Evolutionary conservation across 2,329 filamentous ascomycete genomes (phyloP), one percentile per base, ranked within the genome.

Genomic region (Paecilomyces dactylethromorphus): DNA sequence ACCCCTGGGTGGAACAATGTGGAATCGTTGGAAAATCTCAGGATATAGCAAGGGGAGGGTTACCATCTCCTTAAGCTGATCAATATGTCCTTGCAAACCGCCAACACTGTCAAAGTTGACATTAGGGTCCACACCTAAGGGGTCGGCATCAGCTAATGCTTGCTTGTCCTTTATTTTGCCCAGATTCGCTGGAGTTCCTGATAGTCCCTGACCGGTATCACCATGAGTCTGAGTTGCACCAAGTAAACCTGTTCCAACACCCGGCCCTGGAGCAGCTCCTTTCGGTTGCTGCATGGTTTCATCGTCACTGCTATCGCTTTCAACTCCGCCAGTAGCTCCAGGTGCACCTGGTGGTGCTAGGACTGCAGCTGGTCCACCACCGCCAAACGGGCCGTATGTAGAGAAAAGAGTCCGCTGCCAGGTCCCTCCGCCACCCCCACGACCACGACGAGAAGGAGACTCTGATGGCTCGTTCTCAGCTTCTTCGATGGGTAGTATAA

Each of bases 41-140:
- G 94, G 94, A 69, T 99, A 99, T 5, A 97, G 83, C 21, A 99
- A 79, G 1, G 94, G 94, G 61, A 99, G 82, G 64, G 93, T 90
- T 18, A 99, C 93, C 94, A 99, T 99, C 77, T 99, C 94, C 75
- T 99, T 97, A 62, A 99, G 82, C 74, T 97, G 91, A 71, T 97
- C 92, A 70, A 99, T 97, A 71, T 97, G 93, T 35, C 91, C 88
- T 71, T 96, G 87, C 52, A 99, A 78, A 49, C 94, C 94, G 69
- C 94, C 94, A 58, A 99, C 92, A 64, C 92, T 91, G 73, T 90
- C 93, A 72, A 99, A 97, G 70, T 92, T 92, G 62, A 99, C 91
- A 68, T 86, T 93, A 69, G 93, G 80, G 70, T 97, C 92, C 33
- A 99, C 92, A 10, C 94, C 94, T 3, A 99, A 83, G 52, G 94